These are phyloP conservation scores for Coix lacrymajobi DNA, from an alignment of 176 grass and related monocot species.

Conservation along the genomic window DNA sequence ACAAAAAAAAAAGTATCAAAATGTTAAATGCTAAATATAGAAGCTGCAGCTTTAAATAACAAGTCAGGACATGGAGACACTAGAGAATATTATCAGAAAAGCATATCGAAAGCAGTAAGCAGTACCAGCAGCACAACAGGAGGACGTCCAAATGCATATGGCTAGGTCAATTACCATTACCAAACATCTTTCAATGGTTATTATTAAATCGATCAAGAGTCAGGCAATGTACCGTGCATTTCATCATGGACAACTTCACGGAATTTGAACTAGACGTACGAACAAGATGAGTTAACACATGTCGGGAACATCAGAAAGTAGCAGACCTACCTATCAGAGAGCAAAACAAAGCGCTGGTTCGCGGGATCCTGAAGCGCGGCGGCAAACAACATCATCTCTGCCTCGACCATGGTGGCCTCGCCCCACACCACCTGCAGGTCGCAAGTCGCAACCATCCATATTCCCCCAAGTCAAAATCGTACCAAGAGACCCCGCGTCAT, in stretches of 20 bases:
- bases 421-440: conserved; percentile 82
- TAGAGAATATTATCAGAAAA: not conserved
- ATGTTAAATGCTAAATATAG: not conserved
- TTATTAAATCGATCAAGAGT: not conserved
- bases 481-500: not conserved
- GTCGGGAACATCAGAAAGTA: not conserved
- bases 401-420: conserved; percentile 86
- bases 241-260: not conserved
- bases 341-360: conserved; percentile 79
- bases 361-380: conserved; percentile 69
- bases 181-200: not conserved
- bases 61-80: not conserved
- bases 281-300: not conserved
- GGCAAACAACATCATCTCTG: conserved; percentile 66
- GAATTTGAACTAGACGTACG: not conserved
- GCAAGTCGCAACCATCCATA: not conserved
- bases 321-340: conserved; percentile 75
- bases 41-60: not conserved
- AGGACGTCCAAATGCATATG: not conserved
- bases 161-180: not conserved
- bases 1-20: conserved; percentile 13
- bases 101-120: not conserved
- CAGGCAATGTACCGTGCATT: not conserved
- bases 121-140: not conserved
- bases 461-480: conserved; percentile 20